Base-by-base conservation (phyloP, 1,139 yeast genomes). In the Pichia terricola region DNA sequence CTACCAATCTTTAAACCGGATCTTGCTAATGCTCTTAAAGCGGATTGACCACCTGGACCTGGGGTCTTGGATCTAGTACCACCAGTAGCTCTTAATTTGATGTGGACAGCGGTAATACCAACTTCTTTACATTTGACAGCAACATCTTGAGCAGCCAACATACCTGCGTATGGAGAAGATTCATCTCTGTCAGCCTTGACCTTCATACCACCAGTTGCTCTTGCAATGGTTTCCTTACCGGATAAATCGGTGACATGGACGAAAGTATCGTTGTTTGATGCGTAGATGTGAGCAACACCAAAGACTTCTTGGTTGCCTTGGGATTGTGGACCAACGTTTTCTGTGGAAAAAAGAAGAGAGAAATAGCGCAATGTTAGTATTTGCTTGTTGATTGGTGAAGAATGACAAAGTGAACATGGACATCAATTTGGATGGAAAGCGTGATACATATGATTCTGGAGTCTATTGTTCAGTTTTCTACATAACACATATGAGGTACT, bases 41-140 rank as follows among this genome's bases (percentile, higher is more conserved):
- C 99, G 58, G 97, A 85, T 80, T 91, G 98, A 77, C 97, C 98
- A 86, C 99, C 99, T 77, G 99, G 99, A 78, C 99, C 99, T 73
- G 98, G 99, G 72, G 99, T 89, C 87, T 94, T 94, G 75, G 98
- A 86, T 72, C 86, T 88, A 64, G 98, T 94, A 82, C 99, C 99
- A 81, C 99, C 99, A 62, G 97, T 89, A 70, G 96, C 99, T 86
- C 98, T 88, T 75, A 94, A 81, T 81, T 94, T 94, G 73, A 94
- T 81, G 83, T 94, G 98, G 67, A 94, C 95, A 61, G 99, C 99
- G 65, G 95, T 94, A 70, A 94, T 89, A 72, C 99, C 99, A 62
- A 94, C 96, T 79, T 94, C 98, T 82, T 89, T 89, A 83, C 97
- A 89, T 74, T 84, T 87, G 64, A 73, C 94, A 67, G 98, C 98